Evolutionary conservation across 805 yeast species (phyloP), one percentile per base, ranked within the genome.

Genomic region (Nakazawaea wickerhamii): DNA sequence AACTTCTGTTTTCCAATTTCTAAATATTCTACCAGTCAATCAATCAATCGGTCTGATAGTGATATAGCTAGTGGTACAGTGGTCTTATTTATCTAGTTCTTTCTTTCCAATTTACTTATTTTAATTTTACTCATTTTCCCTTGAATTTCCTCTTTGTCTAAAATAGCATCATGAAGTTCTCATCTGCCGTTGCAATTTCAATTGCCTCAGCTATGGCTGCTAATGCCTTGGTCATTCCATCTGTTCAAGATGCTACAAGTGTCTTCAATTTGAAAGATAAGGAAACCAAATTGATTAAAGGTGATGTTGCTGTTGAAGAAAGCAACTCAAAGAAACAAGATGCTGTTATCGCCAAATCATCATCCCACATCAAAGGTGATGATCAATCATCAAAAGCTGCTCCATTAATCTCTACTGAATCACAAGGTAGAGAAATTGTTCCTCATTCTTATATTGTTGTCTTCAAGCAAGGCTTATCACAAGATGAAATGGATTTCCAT

Each of bases 401-500:
- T 22, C 79, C 83, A 5, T 54, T 82, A 30, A 53, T 77, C 46
- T 57, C 71, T 30, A 60, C 73, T 38, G 66, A 64, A 36, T 48
- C 65, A 23, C 74, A 73, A 39, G 55, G 59, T 10, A 60, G 68
- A 40, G 71, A 75, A 45, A 50, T 73, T 36, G 75, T 84, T 52
- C 81, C 89, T 28, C 73, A 84, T 67, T 81, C 82, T 55, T 93
- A 88, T 70, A 90, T 93, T 50, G 68, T 93, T 52, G 89, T 90
- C 39, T 80, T 91, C 68, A 89, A 88, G 69, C 75, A 77, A 42
- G 76, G 68, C 41, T 69, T 79, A 26, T 55, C 73, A 18, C 62
- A 71, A 20, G 76, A 76, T 28, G 76, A 75, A 46, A 67, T 75
- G 25, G 66, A 68, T 31, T 73, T 77, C 70, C 96, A 90, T 68